Base-by-base conservation (phyloP, 768 basidiomycete species). In the Udeniomyces megalosporus region DNA sequence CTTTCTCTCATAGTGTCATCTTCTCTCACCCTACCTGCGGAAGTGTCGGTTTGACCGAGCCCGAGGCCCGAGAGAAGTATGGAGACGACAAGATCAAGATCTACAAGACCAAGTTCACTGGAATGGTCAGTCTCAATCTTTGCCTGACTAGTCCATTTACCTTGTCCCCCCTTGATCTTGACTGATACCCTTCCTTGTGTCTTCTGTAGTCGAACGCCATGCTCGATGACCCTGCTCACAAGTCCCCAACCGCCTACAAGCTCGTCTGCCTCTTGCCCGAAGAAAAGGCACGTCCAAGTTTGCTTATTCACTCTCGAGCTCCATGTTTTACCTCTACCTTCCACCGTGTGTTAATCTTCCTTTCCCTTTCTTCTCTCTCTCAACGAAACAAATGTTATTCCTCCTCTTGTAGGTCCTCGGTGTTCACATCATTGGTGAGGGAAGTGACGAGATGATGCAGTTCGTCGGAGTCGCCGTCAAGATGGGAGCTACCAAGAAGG, bases 231-330 rank as follows among this genome's bases (percentile, higher is more conserved):
- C 87, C 92, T 65, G 78, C 83, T 47, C 87, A 96, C 78, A 96
- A 95, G 74, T 88, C 95, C 68, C 95, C 95, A 1, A 86, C 92
- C 0, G 78, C 90, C 61, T 90, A 91, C 78, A 99, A 97, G 76
- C 80, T 99, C 38, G 76, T 99, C 69, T 82, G 82, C 58, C 82
- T 81, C 8, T 91, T 92, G 1, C 81, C 82, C 15, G 90, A 96
- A 69, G 91, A 97, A 74, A 86, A 85, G 69, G 85, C 17, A 42
- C 17, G 38, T 42, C 38, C 17, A 8, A 8, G 10, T 42, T 42
- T 42, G 38, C 38, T 42, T 8, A 8, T 42, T 42, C 10, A 8
- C 17, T 17, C 10, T 8, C 38, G 17, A 42, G 38, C 38, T n/a
- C 38, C 8, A 42, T 17, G 38, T 42, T 42, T 42, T 8, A 42